Conservation (phyloP, 345 rosid genomes). For the Dipteronia sinensis region DNA sequence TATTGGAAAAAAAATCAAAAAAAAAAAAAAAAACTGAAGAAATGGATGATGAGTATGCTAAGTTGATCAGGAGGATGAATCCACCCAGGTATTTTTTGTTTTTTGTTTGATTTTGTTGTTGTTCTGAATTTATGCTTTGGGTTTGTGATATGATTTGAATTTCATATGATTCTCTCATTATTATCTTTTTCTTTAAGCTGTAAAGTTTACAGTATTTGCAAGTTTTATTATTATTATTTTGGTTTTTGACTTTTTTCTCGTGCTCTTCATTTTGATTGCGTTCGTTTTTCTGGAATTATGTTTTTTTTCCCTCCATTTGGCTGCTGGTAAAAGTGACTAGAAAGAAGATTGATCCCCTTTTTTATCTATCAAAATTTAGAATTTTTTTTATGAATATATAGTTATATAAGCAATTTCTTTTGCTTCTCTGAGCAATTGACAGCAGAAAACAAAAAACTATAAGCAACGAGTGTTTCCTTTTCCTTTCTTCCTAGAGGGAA, state of each 20-base stretch:
- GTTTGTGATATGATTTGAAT: conserved; percentile 1
- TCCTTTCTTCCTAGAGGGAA: neutral
- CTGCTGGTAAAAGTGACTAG: conserved; percentile 6
- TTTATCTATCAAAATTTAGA: neutral
- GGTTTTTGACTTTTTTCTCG: neutral
- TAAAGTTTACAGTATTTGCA: neutral
- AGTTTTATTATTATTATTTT: neutral
- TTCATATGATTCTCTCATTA: neutral
- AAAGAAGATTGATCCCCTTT: neutral
- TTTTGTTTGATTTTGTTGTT: neutral
- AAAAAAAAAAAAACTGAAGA: neutral
- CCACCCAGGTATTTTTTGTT: conserved; percentile 60
- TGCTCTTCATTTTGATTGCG: neutral
- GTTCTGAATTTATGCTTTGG: conserved; percentile 8
- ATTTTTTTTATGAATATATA: neutral
- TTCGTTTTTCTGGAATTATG: neutral
- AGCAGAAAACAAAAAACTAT: too few species aligned
- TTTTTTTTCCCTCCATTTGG: neutral
- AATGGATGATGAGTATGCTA: conserved; percentile 84
- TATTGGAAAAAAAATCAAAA: neutral
- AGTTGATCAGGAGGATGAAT: conserved; percentile 88
- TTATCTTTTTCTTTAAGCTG: conserved; percentile 17
- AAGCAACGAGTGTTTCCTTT: too few species aligned
- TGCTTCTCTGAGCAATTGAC: neutral
- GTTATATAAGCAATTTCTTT: neutral